A percentile compares a stretch with the other conserved stretches of the same genome.
Evolutionary conservation across 805 yeast species (phyloP).

Genomic region (Grigorovia transvaalensis): DNA sequence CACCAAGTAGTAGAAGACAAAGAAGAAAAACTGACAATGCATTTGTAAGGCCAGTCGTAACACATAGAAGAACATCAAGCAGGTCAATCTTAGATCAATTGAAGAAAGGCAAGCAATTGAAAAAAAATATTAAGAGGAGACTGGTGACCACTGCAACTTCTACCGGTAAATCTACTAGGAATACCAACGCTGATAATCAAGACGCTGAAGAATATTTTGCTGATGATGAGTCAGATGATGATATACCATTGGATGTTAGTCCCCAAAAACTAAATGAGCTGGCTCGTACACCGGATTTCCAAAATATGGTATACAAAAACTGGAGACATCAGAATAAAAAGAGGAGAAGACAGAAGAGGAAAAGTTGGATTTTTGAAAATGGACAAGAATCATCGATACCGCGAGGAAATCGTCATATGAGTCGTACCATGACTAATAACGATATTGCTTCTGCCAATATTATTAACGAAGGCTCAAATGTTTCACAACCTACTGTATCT

Average conservation of each 20-base stretch:
- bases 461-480: background rate
- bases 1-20: slow-evolving; percentile 6
- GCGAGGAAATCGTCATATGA: background rate
- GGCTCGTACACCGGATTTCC: slow-evolving; percentile 40
- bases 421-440: background rate
- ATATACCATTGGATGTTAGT: slow-evolving; percentile 9
- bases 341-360: slow-evolving; percentile 11
- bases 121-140: slow-evolving; percentile 12
- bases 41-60: background rate
- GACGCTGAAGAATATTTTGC: slow-evolving; percentile 18
- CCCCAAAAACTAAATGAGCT: slow-evolving; percentile 15
- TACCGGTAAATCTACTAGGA: background rate
- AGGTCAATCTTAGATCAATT: slow-evolving; percentile 9
- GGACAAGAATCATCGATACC: slow-evolving; percentile 5
- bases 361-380: slow-evolving; percentile 14
- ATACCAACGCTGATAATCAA: slow-evolving; percentile 2
- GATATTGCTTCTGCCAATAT: background rate
- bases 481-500: background rate
- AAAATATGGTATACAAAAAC: slow-evolving; percentile 30
- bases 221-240: slow-evolving; percentile 21
- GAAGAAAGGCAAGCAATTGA: slow-evolving; percentile 13
- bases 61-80: slow-evolving; percentile 1
- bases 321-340: slow-evolving; percentile 17
- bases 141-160: slow-evolving; percentile 1
- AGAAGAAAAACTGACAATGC: background rate